phyloP scores from a whole-genome alignment of 495 filamentous ascomycete species.

The Penicillium subrubescens region DNA sequence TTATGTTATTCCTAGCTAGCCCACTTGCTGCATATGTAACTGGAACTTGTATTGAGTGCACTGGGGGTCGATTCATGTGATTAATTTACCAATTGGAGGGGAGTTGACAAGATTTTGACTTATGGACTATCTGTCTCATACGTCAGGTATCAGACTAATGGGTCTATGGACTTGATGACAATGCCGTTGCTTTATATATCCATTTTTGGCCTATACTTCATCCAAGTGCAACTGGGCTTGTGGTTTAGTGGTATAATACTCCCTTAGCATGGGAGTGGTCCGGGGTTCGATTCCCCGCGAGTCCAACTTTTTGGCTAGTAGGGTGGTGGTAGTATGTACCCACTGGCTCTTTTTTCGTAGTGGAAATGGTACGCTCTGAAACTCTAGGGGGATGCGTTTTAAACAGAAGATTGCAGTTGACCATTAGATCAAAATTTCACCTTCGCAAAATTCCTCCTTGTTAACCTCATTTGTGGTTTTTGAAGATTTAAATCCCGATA shows the following conservation, averaged over 20 bases:
- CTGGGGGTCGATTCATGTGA: conserved; percentile 19
- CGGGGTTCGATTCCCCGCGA: conserved; percentile 61
- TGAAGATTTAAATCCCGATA: too few relatives aligned
- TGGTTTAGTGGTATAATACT: conserved; percentile 51
- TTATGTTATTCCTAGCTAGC: conserved; percentile 68
- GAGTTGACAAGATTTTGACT: background rate
- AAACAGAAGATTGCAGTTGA: too few relatives aligned
- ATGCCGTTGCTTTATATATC: too few relatives aligned
- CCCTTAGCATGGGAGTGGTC: conserved; percentile 56
- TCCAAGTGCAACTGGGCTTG: conserved; percentile 30
- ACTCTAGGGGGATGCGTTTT: too few relatives aligned
- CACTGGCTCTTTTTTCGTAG: too few relatives aligned
- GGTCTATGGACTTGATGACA: too few relatives aligned
- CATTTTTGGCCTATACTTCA: background rate
- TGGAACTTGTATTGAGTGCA: conserved; percentile 23
- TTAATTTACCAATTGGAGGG: background rate
- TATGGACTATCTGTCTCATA: background rate
- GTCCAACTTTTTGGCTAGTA: conserved; percentile 25
- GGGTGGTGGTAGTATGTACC: too few relatives aligned
- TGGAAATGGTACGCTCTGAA: too few relatives aligned
- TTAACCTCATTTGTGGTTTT: too few relatives aligned
- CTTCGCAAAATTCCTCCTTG: too few relatives aligned
- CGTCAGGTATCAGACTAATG: too few relatives aligned
- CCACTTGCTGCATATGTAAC: conserved; percentile 65
- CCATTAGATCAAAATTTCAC: too few relatives aligned